Percentiles rank a stretch among this genome's conserved stretches.
Conservation (phyloP, 1,284 basidiomycete species). For the Rhodotorula mucilaginosa region DNA sequence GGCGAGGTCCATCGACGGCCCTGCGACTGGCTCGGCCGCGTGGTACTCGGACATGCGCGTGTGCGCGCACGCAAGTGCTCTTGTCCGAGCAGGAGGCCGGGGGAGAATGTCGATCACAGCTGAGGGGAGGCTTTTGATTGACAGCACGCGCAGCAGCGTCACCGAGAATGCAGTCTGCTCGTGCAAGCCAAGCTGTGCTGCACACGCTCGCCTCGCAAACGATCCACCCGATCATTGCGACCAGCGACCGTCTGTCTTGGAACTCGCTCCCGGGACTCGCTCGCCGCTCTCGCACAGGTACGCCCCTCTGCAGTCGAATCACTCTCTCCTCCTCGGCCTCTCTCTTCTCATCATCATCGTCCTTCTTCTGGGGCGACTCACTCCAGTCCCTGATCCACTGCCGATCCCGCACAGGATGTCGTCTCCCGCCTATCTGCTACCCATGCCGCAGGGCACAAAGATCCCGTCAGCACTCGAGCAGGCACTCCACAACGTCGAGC, state of each 20-base stretch:
- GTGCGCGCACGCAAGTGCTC: too few relatives aligned
- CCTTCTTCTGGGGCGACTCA: not conserved
- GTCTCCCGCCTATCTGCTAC: constrained; percentile 37
- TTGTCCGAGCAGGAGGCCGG: too few relatives aligned
- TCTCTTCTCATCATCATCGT: too few relatives aligned
- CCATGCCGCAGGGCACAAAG: constrained; percentile 5
- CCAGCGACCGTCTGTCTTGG: too few relatives aligned
- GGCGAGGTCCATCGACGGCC: not conserved
- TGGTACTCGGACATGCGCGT: not conserved
- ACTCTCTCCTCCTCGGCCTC: not conserved
- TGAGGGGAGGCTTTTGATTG: too few relatives aligned
- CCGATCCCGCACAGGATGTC: not conserved
- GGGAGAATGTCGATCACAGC: too few relatives aligned
- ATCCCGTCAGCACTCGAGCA: constrained; percentile 18
- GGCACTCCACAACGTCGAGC: constrained; percentile 58
- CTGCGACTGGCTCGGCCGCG: not conserved
- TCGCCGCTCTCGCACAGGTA: too few relatives aligned
- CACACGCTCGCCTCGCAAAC: not conserved
- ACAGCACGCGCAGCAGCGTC: too few relatives aligned
- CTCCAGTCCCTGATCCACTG: not conserved
- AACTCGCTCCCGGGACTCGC: not conserved
- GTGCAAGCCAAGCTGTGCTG: too few relatives aligned
- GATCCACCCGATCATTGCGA: not conserved
- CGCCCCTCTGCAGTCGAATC: too few relatives aligned
- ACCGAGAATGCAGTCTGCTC: too few relatives aligned